These are phyloP conservation scores for Fusarium buharicum DNA, from an alignment of 2,329 filamentous ascomycete species.

Conservation along the genomic window DNA sequence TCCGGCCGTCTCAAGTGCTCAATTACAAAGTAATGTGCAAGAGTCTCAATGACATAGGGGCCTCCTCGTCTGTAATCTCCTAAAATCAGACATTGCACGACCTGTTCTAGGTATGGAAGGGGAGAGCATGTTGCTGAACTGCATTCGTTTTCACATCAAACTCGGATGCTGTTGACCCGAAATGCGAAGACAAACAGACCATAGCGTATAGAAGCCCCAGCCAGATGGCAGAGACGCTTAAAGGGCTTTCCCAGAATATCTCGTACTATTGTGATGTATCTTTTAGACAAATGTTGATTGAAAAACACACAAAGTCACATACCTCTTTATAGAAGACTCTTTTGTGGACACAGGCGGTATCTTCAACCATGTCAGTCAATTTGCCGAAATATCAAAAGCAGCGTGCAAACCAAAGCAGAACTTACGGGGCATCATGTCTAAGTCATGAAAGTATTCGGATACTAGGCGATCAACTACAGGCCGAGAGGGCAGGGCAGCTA, in stretches of 20 bases:
- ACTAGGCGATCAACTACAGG: conserved; percentile 8
- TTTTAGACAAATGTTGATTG: too few relatives aligned
- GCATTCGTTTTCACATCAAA: too few relatives aligned
- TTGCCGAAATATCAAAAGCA: too few relatives aligned
- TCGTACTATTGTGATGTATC: background rate
- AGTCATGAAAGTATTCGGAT: background rate
- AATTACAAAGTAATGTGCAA: conserved; percentile 11
- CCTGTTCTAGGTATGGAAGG: too few relatives aligned
- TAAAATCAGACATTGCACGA: too few relatives aligned
- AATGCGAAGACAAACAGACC: conserved; percentile 5
- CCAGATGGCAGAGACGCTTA: conserved; percentile 9
- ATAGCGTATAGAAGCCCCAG: conserved; percentile 10
- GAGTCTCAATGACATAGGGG: conserved; percentile 7
- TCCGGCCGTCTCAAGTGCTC: conserved; percentile 10
- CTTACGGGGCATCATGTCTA: too few relatives aligned
- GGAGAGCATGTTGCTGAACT: too few relatives aligned
- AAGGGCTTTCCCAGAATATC: conserved; percentile 6
- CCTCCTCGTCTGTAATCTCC: conserved; percentile 1
- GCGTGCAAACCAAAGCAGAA: too few relatives aligned
- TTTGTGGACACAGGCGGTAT: too few relatives aligned
- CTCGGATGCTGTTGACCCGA: background rate
- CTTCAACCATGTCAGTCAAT: too few relatives aligned
- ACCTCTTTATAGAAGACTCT: too few relatives aligned
- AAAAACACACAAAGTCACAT: too few relatives aligned
- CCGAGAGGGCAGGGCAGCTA: conserved; percentile 4